Evolutionary conservation across 495 filamentous ascomycete genomes (phyloP), one percentile per base, ranked within the genome.

Genomic region (Aspergillus diversus): DNA sequence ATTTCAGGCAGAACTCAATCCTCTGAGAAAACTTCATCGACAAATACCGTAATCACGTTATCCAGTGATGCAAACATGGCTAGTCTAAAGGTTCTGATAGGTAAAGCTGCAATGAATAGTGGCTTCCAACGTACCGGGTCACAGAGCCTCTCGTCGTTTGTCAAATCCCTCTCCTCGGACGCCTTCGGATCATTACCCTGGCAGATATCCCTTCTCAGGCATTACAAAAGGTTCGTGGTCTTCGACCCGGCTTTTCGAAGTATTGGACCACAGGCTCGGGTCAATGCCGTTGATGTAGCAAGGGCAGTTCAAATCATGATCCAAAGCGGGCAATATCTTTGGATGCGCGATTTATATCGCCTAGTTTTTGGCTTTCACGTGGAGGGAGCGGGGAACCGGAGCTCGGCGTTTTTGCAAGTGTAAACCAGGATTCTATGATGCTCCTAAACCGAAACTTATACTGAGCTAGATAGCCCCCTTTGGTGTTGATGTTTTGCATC

Each of bases 361-460:
- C 78, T 92, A n/a, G 92, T 96, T 4, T 93, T 94, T 75, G 92
- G 92, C 0, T 91, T 92, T 70, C 86, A 89, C 59, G 69, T 89
- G 32, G 91, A 96, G 63, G 92, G 95, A 64, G 87, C 86, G 1
- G 85, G 86, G 53, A 68, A 73, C 16, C 75, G 83, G 50, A 84
- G 84, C 66, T 78, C 78, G 33, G 74, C 83, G 3, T 77, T 73
- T 7, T 82, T 89, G 55, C 77, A 81, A 60, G 72, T 73, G 9
- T 82, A 71, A 60, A 31, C 31, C 11, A 43, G 39, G 39, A 6
- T 43, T 43, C 39, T 43, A 11, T 12, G 8, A 12, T 4, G 8
- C 37, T 39, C 37, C 13, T 39, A 27, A 27, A 27, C 21, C 21
- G 21, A 27, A 27, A 27, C 21, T 27, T 27, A 27, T 27, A 27